Percentiles rank a stretch among this genome's conserved stretches.
Conservation (phyloP, 495 filamentous ascomycete species). For the Neurospora sp. region DNA sequence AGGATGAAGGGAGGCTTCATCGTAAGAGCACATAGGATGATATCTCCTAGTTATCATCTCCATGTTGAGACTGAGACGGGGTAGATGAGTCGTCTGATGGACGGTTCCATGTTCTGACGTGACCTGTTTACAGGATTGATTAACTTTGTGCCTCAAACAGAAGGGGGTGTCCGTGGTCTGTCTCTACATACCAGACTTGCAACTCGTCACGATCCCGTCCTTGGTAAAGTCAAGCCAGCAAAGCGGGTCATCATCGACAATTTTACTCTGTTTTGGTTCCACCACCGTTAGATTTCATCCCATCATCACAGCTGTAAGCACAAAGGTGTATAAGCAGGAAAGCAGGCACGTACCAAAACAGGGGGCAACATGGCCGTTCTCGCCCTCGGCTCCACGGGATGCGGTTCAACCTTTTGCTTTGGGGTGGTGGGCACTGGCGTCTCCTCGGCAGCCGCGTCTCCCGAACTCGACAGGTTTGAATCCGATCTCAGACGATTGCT, state of each 20-base stretch:
- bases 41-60: neutral
- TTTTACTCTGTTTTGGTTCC: conserved; percentile 52
- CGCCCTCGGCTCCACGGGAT: conserved; percentile 71
- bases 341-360: conserved; percentile 57
- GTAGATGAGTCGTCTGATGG: conserved; percentile 36
- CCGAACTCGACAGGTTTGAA: conserved; percentile 42
- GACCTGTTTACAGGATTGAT: conserved; percentile 42
- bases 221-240: conserved; percentile 87
- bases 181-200: conserved; percentile 58
- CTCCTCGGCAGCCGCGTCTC: conserved; percentile 32
- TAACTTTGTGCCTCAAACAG: neutral
- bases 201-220: conserved; percentile 85
- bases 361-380: conserved; percentile 84
- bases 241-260: conserved; percentile 74
- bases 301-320: neutral
- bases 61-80: neutral
- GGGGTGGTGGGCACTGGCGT: neutral
- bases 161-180: neutral
- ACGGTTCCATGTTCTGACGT: conserved; percentile 80
- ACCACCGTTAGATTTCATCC: neutral
- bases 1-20: too few relatives aligned
- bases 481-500: conserved; percentile 54
- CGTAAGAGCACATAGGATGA: neutral
- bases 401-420: conserved; percentile 44
- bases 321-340: neutral